Evolutionary conservation across 163 green algal genomes (phyloP).

Genomic region (Scenedesmus sp.): DNA sequence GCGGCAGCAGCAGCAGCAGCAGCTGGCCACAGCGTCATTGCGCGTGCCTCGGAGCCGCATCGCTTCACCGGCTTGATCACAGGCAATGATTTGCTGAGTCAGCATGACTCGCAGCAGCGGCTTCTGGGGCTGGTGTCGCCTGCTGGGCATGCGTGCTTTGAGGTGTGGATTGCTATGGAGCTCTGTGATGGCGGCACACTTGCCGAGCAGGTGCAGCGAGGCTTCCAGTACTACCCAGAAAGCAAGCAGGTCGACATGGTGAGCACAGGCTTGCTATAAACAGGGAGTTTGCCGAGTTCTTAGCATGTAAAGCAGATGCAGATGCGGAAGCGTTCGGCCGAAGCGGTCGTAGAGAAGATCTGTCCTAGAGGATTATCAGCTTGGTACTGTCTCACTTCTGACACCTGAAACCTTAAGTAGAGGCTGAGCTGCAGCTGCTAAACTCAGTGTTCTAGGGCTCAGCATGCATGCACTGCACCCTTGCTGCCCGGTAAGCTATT

Average conservation of each 20-base stretch:
- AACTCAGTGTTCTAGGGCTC: too few relatives aligned
- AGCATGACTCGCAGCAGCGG: slow-evolving; percentile 9
- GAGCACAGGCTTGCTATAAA: neutral
- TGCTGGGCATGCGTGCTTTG: slow-evolving; percentile 34
- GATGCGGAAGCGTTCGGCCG: too few relatives aligned
- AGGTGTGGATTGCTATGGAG: slow-evolving; percentile 53
- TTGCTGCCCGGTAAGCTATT: too few relatives aligned
- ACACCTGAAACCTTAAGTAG: too few relatives aligned
- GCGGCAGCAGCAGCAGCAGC: neutral
- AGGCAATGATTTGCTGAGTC: slow-evolving; percentile 1
- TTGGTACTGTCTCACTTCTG: too few relatives aligned
- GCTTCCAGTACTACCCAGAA: slow-evolving; percentile 26
- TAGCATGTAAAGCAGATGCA: too few relatives aligned
- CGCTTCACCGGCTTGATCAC: neutral
- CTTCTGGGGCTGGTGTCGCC: neutral
- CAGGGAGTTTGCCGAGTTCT: too few relatives aligned
- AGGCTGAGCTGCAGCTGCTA: too few relatives aligned
- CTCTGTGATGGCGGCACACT: slow-evolving; percentile 48
- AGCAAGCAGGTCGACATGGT: slow-evolving; percentile 43
- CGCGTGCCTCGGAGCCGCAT: neutral
- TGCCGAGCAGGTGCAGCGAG: slow-evolving; percentile 29
- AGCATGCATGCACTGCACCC: too few relatives aligned
- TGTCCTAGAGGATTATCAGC: too few relatives aligned
- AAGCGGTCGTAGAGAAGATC: too few relatives aligned
- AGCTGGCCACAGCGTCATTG: slow-evolving; percentile 1